Evolutionary conservation across 2,329 filamentous ascomycete genomes (phyloP), one percentile per base, ranked within the genome.

Genomic region (Remersonia thermophila): DNA sequence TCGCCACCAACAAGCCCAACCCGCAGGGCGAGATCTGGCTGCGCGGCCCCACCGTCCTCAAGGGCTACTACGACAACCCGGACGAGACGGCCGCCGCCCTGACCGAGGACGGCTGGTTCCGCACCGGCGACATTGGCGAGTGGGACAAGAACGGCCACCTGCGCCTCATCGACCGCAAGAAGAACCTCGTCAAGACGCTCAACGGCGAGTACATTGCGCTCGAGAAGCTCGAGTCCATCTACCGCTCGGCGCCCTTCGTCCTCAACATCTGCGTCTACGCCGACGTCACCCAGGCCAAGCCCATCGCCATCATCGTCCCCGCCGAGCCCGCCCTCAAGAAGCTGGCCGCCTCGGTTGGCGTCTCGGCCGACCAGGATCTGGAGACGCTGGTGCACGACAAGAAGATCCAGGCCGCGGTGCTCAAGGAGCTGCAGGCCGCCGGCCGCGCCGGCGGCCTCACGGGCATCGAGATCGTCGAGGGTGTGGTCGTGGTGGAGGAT

Each of bases 21-120:
- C 77, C 83, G 1, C 84, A 91, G 59, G 84, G 84, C 50, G 84
- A 93, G 59, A 80, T 93, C 54, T 89, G 80, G 80, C 86, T 93
- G 49, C 80, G 83, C 32, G 85, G 85, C 17, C 71, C 69, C 25
- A 69, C 73, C 41, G 78, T 93, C 34, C 73, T 79, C 39, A 61
- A 68, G 7, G 77, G 76, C 30, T 93, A 93, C 61, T 83, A 80
- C 51, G 65, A 89, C 41, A 81, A 91, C 50, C 74, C 79, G 32
- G 68, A 83, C 55, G 83, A 91, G 63, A 91, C 82, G 20, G 65
- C 66, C 30, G 77, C 77, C 48, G 64, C 79, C 2, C 71, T 85
- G 44, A 77, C 77, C 1, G 62, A 69, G 2, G 83, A 84, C 47
- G 80, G 80, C 31, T 93, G 84, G 84, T 91, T 91, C 69, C 86